A percentile compares a stretch with the other conserved stretches of the same genome.
phyloP scores from a whole-genome alignment of 495 filamentous ascomycete species.

The Symbiotaphrina buchneri region DNA sequence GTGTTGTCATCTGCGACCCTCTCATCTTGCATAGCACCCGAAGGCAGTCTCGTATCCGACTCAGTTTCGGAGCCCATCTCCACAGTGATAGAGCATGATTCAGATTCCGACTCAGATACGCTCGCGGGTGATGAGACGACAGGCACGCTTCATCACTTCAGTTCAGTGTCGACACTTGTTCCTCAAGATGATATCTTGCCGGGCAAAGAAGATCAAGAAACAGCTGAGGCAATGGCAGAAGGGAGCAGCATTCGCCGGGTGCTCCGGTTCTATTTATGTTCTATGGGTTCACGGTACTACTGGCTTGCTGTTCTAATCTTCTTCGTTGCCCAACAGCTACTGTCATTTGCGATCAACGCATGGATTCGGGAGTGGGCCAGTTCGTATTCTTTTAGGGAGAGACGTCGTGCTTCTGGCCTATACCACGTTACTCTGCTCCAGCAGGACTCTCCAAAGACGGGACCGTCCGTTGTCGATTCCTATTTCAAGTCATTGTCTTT shows the following conservation, averaged over 20 bases:
- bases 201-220: slow-evolving; percentile 21
- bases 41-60: too few species aligned
- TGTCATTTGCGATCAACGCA: slow-evolving; percentile 63
- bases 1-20: slow-evolving; percentile 66
- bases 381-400: slow-evolving; percentile 19
- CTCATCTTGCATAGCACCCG: too few species aligned
- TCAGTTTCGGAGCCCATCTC: too few species aligned
- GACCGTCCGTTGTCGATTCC: slow-evolving; percentile 19
- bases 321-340: slow-evolving; percentile 64
- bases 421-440: slow-evolving; percentile 6
- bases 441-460: slow-evolving; percentile 14
- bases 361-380: slow-evolving; percentile 91
- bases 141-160: slow-evolving; percentile 31
- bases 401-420: neutral
- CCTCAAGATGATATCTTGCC: too few species aligned
- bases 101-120: slow-evolving; percentile 48
- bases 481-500: too few species aligned
- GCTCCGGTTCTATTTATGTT: slow-evolving; percentile 56
- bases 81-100: slow-evolving; percentile 61
- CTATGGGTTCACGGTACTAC: slow-evolving; percentile 92
- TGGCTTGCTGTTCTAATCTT: slow-evolving; percentile 54
- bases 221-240: slow-evolving; percentile 50
- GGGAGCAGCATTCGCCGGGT: slow-evolving; percentile 75
- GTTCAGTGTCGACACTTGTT: slow-evolving; percentile 13
- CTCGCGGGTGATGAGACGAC: slow-evolving; percentile 37